Base-by-base conservation (phyloP, 225 moss, liverwort and hornwort genomes). In the Bryum argenteum region DNA sequence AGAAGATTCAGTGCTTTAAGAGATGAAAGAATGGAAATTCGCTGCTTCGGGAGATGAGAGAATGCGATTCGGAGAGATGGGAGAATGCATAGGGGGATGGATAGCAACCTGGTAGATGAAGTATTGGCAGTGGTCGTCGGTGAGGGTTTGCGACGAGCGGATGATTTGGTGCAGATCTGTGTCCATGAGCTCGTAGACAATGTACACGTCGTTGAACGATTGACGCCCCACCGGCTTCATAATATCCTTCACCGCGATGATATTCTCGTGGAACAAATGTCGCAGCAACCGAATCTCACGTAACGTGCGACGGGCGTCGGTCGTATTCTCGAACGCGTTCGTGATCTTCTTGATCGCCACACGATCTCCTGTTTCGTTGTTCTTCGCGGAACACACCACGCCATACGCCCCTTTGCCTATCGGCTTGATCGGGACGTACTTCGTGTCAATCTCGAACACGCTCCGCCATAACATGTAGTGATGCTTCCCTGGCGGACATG, bases 291-390 rank as follows among this genome's bases (percentile, higher is more conserved):
- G 88, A 79, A 98, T 98, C 81, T 98, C 97, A 9, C 97, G 88
- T 33, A 98, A 62, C 50, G 97, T 98, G 61, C 97, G 87, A 50
- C 97, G 81, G 7, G 97, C 97, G 79, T 98, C 97, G 14, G 97
- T 98, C 17, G 92, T 94, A 65, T 98, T 98, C 79, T 98, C 97
- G 41, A 98, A 98, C 0, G 97, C 97, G 64, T 98, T 98, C 6
- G 92, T 87, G 67, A 98, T 98, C 89, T 98, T 98, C 83, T 98
- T 98, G 84, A 98, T 98, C 54, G 97, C 97, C 55, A 98, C 85
- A 62, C 92, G 92, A 70, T 98, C 97, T 41, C 84, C 94, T 0
- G 83, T 80, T 23, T 94, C 97, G 39, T 86, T 78, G 70, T 98
- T 98, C 55, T 89, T 86, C 9, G 97, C 94, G 15, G 92, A 89